Evolutionary conservation across 2,329 filamentous ascomycete species (phyloP).

Genomic region (Monilinia fructicola): DNA sequence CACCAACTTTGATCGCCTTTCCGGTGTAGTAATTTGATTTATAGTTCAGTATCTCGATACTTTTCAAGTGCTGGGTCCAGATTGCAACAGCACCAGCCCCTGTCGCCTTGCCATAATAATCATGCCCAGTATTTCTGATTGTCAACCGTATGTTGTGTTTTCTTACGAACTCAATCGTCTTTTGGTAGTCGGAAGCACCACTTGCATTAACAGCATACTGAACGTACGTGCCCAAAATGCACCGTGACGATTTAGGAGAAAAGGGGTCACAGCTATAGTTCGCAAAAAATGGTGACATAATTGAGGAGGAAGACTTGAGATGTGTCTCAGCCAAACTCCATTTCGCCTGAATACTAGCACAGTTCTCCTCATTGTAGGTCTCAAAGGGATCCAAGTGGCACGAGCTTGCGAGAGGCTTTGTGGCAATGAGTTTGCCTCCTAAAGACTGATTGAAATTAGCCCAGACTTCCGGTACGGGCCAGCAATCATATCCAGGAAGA

Average conservation of each 20-base stretch:
- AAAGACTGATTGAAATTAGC: constrained; percentile 27
- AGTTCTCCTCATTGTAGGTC: constrained; percentile 14
- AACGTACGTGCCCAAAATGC: constrained; percentile 44
- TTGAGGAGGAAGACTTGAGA: constrained; percentile 39
- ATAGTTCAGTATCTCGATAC: neutral
- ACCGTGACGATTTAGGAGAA: constrained; percentile 42
- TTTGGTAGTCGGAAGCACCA: constrained; percentile 32
- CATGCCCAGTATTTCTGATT: constrained; percentile 58
- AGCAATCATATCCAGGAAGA: constrained; percentile 27
- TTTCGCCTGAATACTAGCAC: constrained; percentile 18
- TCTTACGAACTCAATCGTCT: constrained; percentile 43
- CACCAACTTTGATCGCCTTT: constrained; percentile 12
- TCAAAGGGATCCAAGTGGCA: constrained; percentile 22
- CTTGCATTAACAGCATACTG: constrained; percentile 38
- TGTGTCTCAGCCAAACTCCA: constrained; percentile 4
- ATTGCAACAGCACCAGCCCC: constrained; percentile 11
- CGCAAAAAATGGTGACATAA: constrained; percentile 46
- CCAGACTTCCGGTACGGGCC: constrained; percentile 28
- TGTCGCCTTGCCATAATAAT: constrained; percentile 41
- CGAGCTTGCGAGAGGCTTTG: constrained; percentile 22
- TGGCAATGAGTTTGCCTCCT: constrained; percentile 25
- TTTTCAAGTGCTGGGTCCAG: constrained; percentile 9
- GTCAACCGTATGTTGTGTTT: constrained; percentile 45
- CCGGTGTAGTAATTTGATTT: neutral
- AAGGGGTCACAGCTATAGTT: constrained; percentile 35